These are phyloP conservation scores for Euryodendron excelsum DNA, from an alignment of 148 eudicot species.

Conservation along the genomic window DNA sequence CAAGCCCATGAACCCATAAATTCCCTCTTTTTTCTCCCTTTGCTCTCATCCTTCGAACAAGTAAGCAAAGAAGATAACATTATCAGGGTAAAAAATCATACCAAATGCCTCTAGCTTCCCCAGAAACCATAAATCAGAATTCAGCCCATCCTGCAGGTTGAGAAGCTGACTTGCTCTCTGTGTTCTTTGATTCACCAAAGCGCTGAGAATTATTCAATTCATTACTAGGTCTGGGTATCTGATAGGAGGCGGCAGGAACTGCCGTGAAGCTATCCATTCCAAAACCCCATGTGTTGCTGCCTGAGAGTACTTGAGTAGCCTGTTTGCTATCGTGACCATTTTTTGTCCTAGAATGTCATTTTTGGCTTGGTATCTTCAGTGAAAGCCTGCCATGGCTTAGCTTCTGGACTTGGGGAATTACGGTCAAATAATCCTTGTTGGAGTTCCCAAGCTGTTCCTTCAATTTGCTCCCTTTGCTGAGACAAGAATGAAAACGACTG, in stretches of 20 bases:
- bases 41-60: not conserved
- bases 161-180: slow-evolving; percentile 52
- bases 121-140: slow-evolving; percentile 39
- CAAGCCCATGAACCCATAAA: too few species aligned
- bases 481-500: not conserved
- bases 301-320: slow-evolving; percentile 30
- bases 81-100: not conserved
- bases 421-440: slow-evolving; percentile 49
- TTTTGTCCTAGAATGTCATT: slow-evolving; percentile 53
- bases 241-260: slow-evolving; percentile 52
- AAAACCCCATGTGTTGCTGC: slow-evolving; percentile 64
- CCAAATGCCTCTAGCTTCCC: slow-evolving; percentile 6
- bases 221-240: slow-evolving; percentile 33
- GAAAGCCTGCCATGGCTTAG: slow-evolving; percentile 75
- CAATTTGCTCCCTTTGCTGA: slow-evolving; percentile 41
- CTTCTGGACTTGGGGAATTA: slow-evolving; percentile 42
- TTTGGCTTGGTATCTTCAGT: slow-evolving; percentile 45
- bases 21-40: not conserved
- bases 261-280: slow-evolving; percentile 75
- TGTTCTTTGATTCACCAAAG: slow-evolving; percentile 45
- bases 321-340: slow-evolving; percentile 55
- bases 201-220: slow-evolving; percentile 52
- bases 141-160: slow-evolving; percentile 99
- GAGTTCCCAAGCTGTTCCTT: slow-evolving; percentile 59
- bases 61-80: not conserved